Percentiles rank a stretch among this genome's conserved stretches.
phyloP scores from a whole-genome alignment of 805 yeast genomes.

The Ogataea ganodermae region DNA sequence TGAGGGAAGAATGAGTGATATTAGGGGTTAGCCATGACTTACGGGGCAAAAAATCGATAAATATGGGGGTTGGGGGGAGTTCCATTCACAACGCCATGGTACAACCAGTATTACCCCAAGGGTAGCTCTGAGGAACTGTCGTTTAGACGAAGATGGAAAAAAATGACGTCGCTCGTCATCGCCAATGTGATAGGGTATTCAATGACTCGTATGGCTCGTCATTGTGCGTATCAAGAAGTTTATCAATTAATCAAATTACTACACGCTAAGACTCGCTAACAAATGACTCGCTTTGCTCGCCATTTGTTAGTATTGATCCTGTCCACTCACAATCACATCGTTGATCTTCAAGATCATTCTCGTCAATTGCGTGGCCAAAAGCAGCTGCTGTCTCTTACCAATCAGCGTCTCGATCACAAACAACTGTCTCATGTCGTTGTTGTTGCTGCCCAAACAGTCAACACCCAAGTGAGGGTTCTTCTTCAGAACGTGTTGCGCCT shows the following conservation, averaged over 20 bases:
- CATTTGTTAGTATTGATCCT: constrained; percentile 34
- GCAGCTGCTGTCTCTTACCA: constrained; percentile 94
- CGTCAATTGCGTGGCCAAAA: constrained; percentile 94
- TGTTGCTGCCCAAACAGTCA: constrained; percentile 87
- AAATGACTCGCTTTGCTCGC: no score
- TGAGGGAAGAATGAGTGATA: constrained; percentile 31
- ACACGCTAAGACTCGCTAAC: no score
- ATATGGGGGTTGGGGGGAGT: no score
- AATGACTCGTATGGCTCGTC: no score
- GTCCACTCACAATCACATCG: constrained; percentile 78
- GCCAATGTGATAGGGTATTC: no score
- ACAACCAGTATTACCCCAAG: no score
- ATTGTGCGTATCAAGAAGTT: no score
- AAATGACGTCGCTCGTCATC: background rate
- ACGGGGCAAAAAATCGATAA: no score
- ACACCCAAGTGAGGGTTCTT: constrained; percentile 77
- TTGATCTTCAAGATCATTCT: constrained; percentile 97
- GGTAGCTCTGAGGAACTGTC: no score
- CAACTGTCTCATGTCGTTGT: constrained; percentile 89
- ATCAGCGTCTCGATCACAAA: constrained; percentile 96
- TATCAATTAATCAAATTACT: no score
- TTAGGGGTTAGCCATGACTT: constrained; percentile 4
- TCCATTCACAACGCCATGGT: no score
- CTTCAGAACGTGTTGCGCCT: constrained; percentile 81
- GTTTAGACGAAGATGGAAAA: no score